A percentile compares a stretch with the other conserved stretches of the same genome.
These are phyloP conservation scores for Oryza coarctata DNA, from an alignment of 176 grass and related monocot species.

Conservation along the genomic window DNA sequence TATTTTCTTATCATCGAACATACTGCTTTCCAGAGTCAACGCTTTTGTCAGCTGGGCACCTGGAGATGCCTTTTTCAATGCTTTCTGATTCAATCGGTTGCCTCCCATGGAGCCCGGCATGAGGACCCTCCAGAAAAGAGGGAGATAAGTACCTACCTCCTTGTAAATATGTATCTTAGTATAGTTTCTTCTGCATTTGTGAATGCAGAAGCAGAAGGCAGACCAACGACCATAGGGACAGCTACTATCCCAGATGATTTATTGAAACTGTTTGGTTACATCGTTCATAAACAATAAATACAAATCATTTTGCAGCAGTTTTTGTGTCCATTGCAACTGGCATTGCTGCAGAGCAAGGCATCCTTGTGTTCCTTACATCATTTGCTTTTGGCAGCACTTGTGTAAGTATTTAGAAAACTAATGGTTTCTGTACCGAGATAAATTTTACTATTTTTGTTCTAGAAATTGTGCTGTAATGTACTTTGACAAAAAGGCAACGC, in stretches of 20 bases:
- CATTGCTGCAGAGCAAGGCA: not conserved
- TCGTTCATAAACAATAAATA: conserved; percentile 46
- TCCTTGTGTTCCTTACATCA: not conserved
- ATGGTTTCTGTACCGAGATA: not conserved
- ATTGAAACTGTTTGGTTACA: conserved; percentile 34
- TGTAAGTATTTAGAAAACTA: not conserved
- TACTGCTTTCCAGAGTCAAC: not conserved
- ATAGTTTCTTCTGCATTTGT: conserved; percentile 39
- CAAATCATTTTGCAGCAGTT: conserved; percentile 10
- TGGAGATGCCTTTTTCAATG: not conserved
- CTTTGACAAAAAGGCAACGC: too few relatives aligned
- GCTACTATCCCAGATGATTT: conserved; percentile 13
- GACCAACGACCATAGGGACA: conserved; percentile 4
- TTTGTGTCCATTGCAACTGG: not conserved
- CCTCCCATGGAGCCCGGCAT: not conserved
- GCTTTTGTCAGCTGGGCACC: not conserved
- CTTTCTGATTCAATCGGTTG: not conserved
- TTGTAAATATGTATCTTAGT: conserved; percentile 67
- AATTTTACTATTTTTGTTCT: not conserved
- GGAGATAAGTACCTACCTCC: conserved; percentile 14
- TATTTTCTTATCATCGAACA: not conserved
- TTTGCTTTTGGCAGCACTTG: not conserved
- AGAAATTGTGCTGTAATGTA: not conserved
- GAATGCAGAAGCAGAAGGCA: conserved; percentile 42
- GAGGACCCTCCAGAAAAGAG: not conserved